These are phyloP conservation scores for Sicyos baderoa DNA, from an alignment of 306 rosid species.

Conservation along the genomic window DNA sequence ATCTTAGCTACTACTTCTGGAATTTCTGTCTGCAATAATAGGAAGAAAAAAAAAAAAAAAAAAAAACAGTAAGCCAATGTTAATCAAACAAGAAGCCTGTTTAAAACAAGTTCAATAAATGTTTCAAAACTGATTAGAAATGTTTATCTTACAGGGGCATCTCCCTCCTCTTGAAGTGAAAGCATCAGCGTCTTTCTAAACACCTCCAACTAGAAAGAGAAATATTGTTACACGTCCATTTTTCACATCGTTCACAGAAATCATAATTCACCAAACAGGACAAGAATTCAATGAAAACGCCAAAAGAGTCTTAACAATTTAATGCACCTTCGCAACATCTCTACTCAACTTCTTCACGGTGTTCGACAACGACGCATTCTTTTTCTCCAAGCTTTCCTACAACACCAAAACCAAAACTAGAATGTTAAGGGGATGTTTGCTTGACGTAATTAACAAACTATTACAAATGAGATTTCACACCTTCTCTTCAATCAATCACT, in stretches of 20 bases:
- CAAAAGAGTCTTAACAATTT: neutral
- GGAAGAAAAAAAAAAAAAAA: slow-evolving; percentile 4
- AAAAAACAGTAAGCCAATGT: slow-evolving; percentile 13
- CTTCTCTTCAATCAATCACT: no score
- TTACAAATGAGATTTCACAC: no score
- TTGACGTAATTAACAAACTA: no score
- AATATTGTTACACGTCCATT: neutral
- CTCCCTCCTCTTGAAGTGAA: slow-evolving; percentile 67
- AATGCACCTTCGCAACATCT: slow-evolving; percentile 80
- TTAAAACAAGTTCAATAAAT: neutral
- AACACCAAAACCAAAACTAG: neutral
- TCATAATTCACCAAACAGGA: neutral
- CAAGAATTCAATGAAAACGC: neutral
- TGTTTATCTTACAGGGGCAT: slow-evolving; percentile 40
- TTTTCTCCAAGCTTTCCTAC: slow-evolving; percentile 59
- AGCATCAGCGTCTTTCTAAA: slow-evolving; percentile 79
- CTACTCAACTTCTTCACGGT: slow-evolving; percentile 63
- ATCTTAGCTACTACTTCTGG: slow-evolving; percentile 37
- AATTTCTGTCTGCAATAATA: slow-evolving; percentile 38
- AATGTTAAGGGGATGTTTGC: no score
- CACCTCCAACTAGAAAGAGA: slow-evolving; percentile 62
- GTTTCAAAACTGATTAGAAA: neutral
- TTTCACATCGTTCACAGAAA: neutral
- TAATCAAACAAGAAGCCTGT: slow-evolving; percentile 14
- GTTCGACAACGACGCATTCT: slow-evolving; percentile 50